Base-by-base conservation (phyloP, 2,329 filamentous ascomycete genomes). In the Fusarium proliferatum region DNA sequence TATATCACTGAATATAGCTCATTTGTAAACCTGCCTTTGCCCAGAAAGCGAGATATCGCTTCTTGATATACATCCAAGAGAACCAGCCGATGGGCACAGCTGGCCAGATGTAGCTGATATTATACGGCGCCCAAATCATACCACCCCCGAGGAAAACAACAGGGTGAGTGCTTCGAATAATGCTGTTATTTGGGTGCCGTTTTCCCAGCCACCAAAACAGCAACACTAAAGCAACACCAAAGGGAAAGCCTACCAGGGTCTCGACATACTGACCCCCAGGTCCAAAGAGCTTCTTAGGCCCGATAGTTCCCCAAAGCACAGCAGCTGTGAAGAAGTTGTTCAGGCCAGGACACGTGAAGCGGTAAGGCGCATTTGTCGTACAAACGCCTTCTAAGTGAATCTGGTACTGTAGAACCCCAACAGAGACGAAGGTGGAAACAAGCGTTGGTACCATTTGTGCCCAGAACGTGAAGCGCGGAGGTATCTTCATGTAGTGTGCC, bases 51-150 rank as follows among this genome's bases (percentile, higher is more conserved):
- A 86, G 81, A 73, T 84, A 85, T 16, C 85, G 81, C 28, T 77
- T 77, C 73, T 84, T 85, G 67, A 86, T 75, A 73, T 83, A 88
- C 33, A 87, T 79, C 85, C 86, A 88, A 9, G 85, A 86, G 39
- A 85, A 69, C 78, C 81, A 86, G 9, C 84, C 86, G 19, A 88
- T 80, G 6, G 85, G 85, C 5, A 88, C 83, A 36, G 84, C 82
- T 6, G 85, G 85, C 81, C 83, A 85, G 42, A 84, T 76, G 73
- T 87, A 88, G 17, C 81, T 81, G 52, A 82, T 68, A 34, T 86
- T 88, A 76, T 86, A 87, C 0, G 83, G 85, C 0, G 84, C 81
- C 81, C 83, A 85, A 43, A 78, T 71, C 41, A 84, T 74, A 15
- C 78, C 79, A 5, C 85, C 85, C 58, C 81, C 82, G 55, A 85